phyloP scores from a whole-genome alignment of 2,329 filamentous ascomycete species.

The Karstenula rhodostoma region DNA sequence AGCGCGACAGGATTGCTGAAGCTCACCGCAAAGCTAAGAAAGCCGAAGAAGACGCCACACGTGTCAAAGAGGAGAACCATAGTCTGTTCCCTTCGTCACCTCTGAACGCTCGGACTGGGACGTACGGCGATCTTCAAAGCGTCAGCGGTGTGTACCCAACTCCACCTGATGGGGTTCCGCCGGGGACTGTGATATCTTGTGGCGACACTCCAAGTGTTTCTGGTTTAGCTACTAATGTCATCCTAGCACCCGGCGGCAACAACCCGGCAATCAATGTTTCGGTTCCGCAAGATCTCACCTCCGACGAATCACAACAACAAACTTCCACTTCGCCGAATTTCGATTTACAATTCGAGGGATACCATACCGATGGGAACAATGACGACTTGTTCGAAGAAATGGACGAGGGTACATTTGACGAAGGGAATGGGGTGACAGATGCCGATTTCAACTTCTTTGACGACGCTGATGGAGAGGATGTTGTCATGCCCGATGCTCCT shows the following conservation, averaged over 20 bases:
- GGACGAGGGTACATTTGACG: slow-evolving; percentile 71
- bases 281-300: slow-evolving; percentile 33
- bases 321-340: slow-evolving; percentile 35
- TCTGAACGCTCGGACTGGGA: slow-evolving; percentile 42
- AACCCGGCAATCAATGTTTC: slow-evolving; percentile 46
- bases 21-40: slow-evolving; percentile 54
- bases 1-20: slow-evolving; percentile 45
- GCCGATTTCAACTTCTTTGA: slow-evolving; percentile 88
- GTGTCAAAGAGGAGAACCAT: slow-evolving; percentile 40
- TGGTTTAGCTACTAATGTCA: slow-evolving; percentile 34
- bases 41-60: slow-evolving; percentile 56
- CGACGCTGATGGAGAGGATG: slow-evolving; percentile 59
- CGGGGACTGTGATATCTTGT: slow-evolving; percentile 37
- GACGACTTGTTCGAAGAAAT: slow-evolving; percentile 74
- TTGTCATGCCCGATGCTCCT: slow-evolving; percentile 44
- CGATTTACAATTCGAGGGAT: slow-evolving; percentile 31
- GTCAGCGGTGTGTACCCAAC: slow-evolving; percentile 52
- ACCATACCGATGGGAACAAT: slow-evolving; percentile 33
- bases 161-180: slow-evolving; percentile 48
- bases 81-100: slow-evolving; percentile 47
- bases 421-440: slow-evolving; percentile 78
- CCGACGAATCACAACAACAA: slow-evolving; percentile 30
- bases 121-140: slow-evolving; percentile 48
- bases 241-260: slow-evolving; percentile 38
- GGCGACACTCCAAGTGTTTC: slow-evolving; percentile 41